phyloP scores from a whole-genome alignment of 2,329 filamentous ascomycete species.

The Hypoxylon sp. region DNA sequence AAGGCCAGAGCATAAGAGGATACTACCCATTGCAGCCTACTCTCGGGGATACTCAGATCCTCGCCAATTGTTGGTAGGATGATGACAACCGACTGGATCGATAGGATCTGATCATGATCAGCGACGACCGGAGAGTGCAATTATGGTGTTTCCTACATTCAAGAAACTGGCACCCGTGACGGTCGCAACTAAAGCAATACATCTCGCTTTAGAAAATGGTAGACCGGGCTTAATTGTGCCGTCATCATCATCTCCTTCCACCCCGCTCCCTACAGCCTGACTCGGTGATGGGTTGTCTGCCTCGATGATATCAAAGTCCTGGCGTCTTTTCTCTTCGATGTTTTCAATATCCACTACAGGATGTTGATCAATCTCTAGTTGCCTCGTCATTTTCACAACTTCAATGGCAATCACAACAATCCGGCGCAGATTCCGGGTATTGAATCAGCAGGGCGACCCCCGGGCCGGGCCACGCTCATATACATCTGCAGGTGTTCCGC shows the following conservation, averaged over 20 bases:
- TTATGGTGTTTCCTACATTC: conserved; percentile 59
- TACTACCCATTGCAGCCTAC: conserved; percentile 75
- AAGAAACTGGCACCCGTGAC: conserved; percentile 70
- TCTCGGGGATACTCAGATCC: conserved; percentile 69
- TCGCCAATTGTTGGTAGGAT: conserved; percentile 73
- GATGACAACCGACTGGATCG: conserved; percentile 72
- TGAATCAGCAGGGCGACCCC: conserved; percentile 6
- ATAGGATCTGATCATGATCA: conserved; percentile 63
- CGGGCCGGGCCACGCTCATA: conserved; percentile 24
- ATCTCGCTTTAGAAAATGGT: conserved; percentile 65
- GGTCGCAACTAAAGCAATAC: conserved; percentile 68
- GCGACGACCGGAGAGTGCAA: conserved; percentile 3
- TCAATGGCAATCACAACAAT: conserved; percentile 14
- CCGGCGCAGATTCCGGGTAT: conserved; percentile 13
- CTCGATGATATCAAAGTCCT: conserved; percentile 32
- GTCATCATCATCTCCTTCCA: conserved; percentile 43
- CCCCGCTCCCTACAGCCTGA: conserved; percentile 24
- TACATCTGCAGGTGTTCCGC: conserved; percentile 32
- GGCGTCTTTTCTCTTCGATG: conserved; percentile 24
- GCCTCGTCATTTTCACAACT: conserved; percentile 30
- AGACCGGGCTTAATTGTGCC: conserved; percentile 43
- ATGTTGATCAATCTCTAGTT: conserved; percentile 26
- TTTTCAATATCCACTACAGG: conserved; percentile 13
- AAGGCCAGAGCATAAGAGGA: conserved; percentile 77
- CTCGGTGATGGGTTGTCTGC: conserved; percentile 14